Base-by-base conservation (phyloP, 2,329 filamentous ascomycete genomes). In the Emmonsiellopsis sp. region DNA sequence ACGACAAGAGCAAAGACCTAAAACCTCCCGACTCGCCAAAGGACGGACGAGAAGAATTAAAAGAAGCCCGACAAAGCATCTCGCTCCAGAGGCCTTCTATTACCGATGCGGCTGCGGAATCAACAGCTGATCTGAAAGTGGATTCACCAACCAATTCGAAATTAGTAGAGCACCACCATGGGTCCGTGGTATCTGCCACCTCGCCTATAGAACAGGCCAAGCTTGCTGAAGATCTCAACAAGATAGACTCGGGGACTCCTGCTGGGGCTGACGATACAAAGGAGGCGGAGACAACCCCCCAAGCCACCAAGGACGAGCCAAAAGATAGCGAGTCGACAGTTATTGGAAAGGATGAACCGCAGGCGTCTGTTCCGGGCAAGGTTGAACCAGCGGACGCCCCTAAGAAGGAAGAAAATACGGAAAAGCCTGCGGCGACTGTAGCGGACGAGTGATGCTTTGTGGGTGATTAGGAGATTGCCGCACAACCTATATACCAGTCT, bases 101-200 rank as follows among this genome's bases (percentile, higher is more conserved):
- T 14, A 63, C 67, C 7, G 68, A 71, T 54, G 50, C 58, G 4
- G 69, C 68, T 37, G 68, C 68, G 6, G 62, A 65, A 8, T 72
- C 70, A 2, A 67, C 65, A 51, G 66, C 66, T 11, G 70, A 71
- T 55, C 65, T 72, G 60, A 66, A 59, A 53, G 67, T 62, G 50
- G 42, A 34, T 37, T 1, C 32, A 17, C 5, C 31, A 11, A 46
- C 52, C 21, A 69, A 68, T 53, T 68, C 69, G 53, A 65, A 62
- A 42, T 65, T 66, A 56, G 53, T 58, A n/a, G 62, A 62, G 51
- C 69, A 71, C 56, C 69, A 72, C 55, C 69, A 67, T 27, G 63
- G 63, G 0, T 68, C 68, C 6, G 66, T 67, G 34, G 60, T 71
- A 7, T 68, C 68, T 27, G 63, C 62, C 3, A 63, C 64, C 0